Base-by-base conservation (phyloP, 305 asterid genomes). In the Fraxinus sp. region DNA sequence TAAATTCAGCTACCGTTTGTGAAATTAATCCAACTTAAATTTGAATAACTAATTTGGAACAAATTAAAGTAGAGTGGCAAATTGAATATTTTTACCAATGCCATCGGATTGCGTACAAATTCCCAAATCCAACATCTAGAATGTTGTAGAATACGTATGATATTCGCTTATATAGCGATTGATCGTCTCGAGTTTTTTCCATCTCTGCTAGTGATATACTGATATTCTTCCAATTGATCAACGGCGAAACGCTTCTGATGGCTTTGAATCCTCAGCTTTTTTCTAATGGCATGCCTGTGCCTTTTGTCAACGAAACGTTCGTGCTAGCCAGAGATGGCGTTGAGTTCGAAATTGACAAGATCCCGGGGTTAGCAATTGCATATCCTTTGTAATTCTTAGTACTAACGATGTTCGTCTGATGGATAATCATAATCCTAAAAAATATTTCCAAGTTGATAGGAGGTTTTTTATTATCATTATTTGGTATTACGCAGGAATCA, bases 211-310 rank as follows among this genome's bases (percentile, higher is more conserved):
- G 33, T 22, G 14, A 62, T 8, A 28, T 28, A 1, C 39, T 68
- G 5, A 62, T 8, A 28, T 28, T 10, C 75, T 68, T 68, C 75
- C 16, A 66, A 66, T 30, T 32, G 75, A 30, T 70, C 41, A 30
- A 70, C 41, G 22, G 37, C 20, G 46, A 32, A 66, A 24, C 33
- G 35, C n/a, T 66, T 66, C 35, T 22, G 28, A 96, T 95, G 99
- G 96, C 99, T 77, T 77, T 96, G 86, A 96, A 96, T 89, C 98
- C 99, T 14, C 97, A 96, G 74, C 86, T 95, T 64, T 92, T 92
- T 83, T 92, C 98, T 2, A 95, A 93, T 72, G 97, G 97, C 70
- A 89, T 95, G 97, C 99, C 99, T 18, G 97, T 96, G 33, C 97
- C 99, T 24, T 96, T 96, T 87, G 86, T 92, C 79, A 89, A 91